Evolutionary conservation across 257 asterid species (phyloP), one percentile per base, ranked within the genome.

Genomic region (Galeopsis tetrahit): DNA sequence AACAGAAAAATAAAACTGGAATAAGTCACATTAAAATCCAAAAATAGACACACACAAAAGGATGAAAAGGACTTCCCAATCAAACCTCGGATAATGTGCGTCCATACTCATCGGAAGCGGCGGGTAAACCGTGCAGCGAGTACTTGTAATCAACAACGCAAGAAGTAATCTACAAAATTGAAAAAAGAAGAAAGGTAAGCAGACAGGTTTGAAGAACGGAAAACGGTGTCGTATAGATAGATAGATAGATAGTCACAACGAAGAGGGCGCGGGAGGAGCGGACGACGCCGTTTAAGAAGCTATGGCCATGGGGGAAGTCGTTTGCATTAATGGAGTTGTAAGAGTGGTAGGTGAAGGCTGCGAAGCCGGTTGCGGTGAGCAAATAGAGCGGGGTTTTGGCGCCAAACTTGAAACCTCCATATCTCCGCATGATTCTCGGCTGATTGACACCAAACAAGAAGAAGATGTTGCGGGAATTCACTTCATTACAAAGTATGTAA

Each of bases 181-280:
- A 46, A 66, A 33, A 32, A 14, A 71, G 77, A 40, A 8, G 52
- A 44, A 44, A 2, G 2, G 3, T 1, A 10, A 62, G 34, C 42
- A n/a, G 13, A 38, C 42, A n/a, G 13, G 40, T 57, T n/a, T 33
- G 57, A 44, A 11, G 48, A 49, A 14, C 7, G 49, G 3, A 15
- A 14, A 59, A 39, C 51, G 59, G 42, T 0, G 42, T 4, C 7
- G 40, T 14, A 21, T 21, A 21, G n/a, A n/a, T n/a, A n/a, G n/a
- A n/a, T n/a, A n/a, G n/a, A 53, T 42, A 55, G 28, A 39, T 4
- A 44, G 68, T 66, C 81, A 88, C 98, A 13, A 92, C 79, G 79
- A 77, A 79, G 68, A 94, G 32, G 65, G 96, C 87, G 77, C 96
- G 96, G 70, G 90, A 84, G 73, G 96, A 91, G 67, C 97, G 98